A percentile compares a stretch with the other conserved stretches of the same genome.
Conservation (phyloP, 2,329 filamentous ascomycete genomes). For the Fusarium udum region DNA sequence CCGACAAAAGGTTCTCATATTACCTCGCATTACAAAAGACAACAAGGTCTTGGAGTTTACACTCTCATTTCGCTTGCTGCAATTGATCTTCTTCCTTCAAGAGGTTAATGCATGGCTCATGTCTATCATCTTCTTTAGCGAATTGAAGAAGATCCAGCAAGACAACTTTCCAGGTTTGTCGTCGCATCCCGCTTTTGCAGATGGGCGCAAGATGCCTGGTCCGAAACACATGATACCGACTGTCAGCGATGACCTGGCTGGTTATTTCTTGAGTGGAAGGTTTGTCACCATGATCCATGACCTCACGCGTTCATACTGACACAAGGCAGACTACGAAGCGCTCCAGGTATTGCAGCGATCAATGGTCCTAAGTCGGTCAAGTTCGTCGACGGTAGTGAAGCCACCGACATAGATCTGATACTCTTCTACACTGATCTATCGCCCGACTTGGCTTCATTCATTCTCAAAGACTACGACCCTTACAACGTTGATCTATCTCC, state of each 20-base stretch:
- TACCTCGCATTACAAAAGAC: background rate
- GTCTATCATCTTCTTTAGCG: background rate
- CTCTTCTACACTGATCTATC: background rate
- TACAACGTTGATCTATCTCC: background rate
- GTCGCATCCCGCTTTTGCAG: background rate
- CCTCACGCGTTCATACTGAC: fast-evolving
- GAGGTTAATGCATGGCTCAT: background rate
- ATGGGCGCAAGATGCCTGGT: background rate
- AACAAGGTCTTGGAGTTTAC: background rate
- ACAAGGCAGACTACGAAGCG: background rate
- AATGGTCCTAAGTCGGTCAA: background rate
- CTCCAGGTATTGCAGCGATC: background rate
- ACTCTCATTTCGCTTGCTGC: background rate
- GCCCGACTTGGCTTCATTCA: background rate
- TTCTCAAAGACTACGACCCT: background rate
- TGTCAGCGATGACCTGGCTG: background rate
- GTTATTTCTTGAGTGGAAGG: background rate
- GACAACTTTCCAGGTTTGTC: background rate
- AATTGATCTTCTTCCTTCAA: background rate
- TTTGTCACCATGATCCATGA: fast-evolving
- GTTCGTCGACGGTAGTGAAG: background rate
- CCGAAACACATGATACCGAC: background rate
- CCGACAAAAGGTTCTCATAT: background rate
- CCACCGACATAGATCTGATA: background rate
- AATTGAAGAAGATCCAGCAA: background rate